These are phyloP conservation scores for Peronosclerospora sorghi DNA, from an alignment of 352 stramenopile species.

Conservation along the genomic window DNA sequence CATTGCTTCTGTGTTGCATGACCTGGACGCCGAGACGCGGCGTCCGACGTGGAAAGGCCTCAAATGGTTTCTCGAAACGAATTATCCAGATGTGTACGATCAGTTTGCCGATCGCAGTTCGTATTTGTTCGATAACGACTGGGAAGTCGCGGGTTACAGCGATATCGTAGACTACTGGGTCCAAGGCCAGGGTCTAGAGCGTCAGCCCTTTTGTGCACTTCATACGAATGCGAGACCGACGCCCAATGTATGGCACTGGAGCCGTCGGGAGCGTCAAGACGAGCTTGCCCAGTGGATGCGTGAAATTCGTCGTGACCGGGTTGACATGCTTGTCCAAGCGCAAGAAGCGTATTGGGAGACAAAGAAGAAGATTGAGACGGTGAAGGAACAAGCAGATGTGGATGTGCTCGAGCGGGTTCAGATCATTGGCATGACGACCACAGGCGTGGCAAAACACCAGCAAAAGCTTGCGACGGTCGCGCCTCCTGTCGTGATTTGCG, in stretches of 20 bases:
- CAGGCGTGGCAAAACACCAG: conserved; percentile 61
- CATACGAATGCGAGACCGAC: conserved; percentile 1
- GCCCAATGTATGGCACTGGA: conserved; percentile 27
- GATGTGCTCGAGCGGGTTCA: conserved; percentile 20
- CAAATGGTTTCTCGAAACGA: conserved; percentile 23
- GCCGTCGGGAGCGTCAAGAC: conserved; percentile 12
- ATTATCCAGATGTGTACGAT: conserved; percentile 20
- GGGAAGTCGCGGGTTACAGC: conserved; percentile 21
- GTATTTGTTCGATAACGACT: conserved; percentile 17
- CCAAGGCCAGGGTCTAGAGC: conserved; percentile 12
- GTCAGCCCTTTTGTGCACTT: too few species aligned
- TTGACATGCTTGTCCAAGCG: conserved; percentile 19
- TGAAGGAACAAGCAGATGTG: conserved; percentile 22
- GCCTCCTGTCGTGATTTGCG: conserved; percentile 69
- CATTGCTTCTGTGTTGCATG: conserved; percentile 5
- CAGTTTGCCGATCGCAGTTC: conserved; percentile 17
- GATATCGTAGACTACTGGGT: conserved; percentile 36
- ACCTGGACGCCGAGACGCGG: conserved; percentile 7
- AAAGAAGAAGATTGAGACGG: conserved; percentile 19
- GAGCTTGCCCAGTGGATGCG: conserved; percentile 16
- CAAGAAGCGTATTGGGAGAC: conserved; percentile 20
- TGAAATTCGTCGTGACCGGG: conserved; percentile 4
- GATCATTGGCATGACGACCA: conserved; percentile 80
- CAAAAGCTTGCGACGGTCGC: conserved; percentile 45
- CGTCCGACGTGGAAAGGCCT: conserved; percentile 20